Evolutionary conservation across 805 yeast species (phyloP), one percentile per base, ranked within the genome.

Genomic region (Yarrowia deformans): DNA sequence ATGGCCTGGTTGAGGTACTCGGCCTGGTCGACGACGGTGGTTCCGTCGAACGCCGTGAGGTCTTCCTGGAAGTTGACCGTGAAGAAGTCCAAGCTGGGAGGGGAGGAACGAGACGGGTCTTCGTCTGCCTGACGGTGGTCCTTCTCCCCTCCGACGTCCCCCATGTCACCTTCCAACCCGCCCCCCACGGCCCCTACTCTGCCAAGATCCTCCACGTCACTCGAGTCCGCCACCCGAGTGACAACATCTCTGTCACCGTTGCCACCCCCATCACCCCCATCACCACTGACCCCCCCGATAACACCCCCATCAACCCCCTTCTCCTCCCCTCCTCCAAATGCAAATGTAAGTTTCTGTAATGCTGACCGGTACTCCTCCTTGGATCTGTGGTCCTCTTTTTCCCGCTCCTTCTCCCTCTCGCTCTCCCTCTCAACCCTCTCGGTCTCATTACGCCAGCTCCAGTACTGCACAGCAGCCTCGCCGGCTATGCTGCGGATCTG

Each of bases 21-120:
- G 0, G 97, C 96, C 79, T 93, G 98, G 76, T 93, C 98, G 48
- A 93, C 79, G 84, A 93, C 82, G 2, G 97, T 93, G 72, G 93
- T 83, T 0, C 98, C 98, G 78, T 93, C 97, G 77, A 93, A 93
- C 0, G 98, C 98, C 0, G 98, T 93, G 74, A 91, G 89, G 76
- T 93, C 98, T 78, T 93, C 97, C 73, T 92, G 92, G 80, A 93
- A 93, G 77, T 93, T 97, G 0, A 97, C 97, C 1, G 95, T 83
- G 77, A 91, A 93, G 76, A 93, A 90, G 76, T 93, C 98, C 63
- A 90, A 79, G 29, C 29, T 23, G 4, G 68, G 68, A 4, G 37
- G 32, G 7, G 18, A 8, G 29, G 1, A 13, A 13, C 9, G 29
- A 45, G 8, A 12, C 46, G 46, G n/a, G 18, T 16, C 13, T 39